Base-by-base conservation (phyloP, 1,284 basidiomycete genomes). In the Phlebopus sp. region DNA sequence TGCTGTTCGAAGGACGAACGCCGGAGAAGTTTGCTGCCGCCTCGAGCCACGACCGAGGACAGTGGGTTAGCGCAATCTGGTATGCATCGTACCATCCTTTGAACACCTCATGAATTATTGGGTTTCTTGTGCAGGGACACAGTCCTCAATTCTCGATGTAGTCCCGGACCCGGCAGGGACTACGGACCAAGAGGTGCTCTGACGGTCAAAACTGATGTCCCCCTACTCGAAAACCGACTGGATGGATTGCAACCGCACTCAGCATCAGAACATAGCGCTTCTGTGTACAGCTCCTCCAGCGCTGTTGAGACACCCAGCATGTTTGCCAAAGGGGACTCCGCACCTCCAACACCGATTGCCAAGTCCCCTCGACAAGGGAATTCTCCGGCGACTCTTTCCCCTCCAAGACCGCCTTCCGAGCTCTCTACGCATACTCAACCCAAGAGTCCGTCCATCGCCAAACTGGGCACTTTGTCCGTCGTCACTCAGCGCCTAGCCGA, bases 31-130 rank as follows among this genome's bases (percentile, higher is more conserved):
- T 89, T 59, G 84, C 81, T 1, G 78, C 76, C 1, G 60, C 64
- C 6, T 79, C 80, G 30, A 74, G 79, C n/a, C 73, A 75, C 50
- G 81, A 84, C 47, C 70, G 86, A 44, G 84, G 84, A 5, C 72
- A 72, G 15, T 89, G 86, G 86, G 75, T 89, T 44, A 82, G 78
- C 56, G 75, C 78, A 4, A 79, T 88, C 44, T 89, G 86, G 86
- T 85, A 62, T 54, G 72, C 62, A 21, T 17, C 17, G 19, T 35
- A 23, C 51, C 10, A 31, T 40, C 37, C 11, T 31, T 9, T 8
- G 14, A 23, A 5, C 8, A 17, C 25, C 19, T n/a, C 41, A 27
- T 32, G 4, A 4, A 15, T 37, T 32, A 23, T 49, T 55, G 15
- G 55, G 17, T 11, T 43, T 19, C 44, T 31, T 37, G 38, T 40